Base-by-base conservation (phyloP, 2,329 filamentous ascomycete genomes). In the Sporothrix schenckii region DNA sequence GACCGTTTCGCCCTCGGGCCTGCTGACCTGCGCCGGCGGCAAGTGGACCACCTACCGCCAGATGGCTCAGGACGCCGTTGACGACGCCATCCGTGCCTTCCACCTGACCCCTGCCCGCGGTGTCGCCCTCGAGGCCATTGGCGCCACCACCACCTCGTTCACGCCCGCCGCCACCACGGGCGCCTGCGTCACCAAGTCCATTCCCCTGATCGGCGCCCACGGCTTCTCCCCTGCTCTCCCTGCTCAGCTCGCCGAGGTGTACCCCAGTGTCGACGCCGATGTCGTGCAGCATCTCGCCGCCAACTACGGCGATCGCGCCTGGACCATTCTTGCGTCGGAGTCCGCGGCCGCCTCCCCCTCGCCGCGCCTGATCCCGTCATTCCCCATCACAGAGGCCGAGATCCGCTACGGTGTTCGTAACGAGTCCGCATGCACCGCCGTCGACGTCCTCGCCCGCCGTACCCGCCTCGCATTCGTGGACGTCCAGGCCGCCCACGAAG, bases 41-140 rank as follows among this genome's bases (percentile, higher is more conserved):
- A 95, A 94, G 81, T 94, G 92, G 92, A 95, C 92, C 6, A 95
- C 92, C 13, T 95, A 94, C 81, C 90, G 92, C 69, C 91, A 94
- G 78, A 95, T 95, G 92, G 90, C 92, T 68, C 91, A 95, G 79
- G 91, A 94, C 76, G 91, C 91, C 63, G 92, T 95, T 72, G 91
- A 94, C 77, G 89, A 92, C 76, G 92, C 92, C 39, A 85, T 94
- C 80, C 82, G 85, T 72, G 83, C 86, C 66, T 93, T 92, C 78
- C 78, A 82, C 52, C 84, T 94, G 39, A 79, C 82, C 66, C 81
- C 90, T 5, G 79, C 80, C 14, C 56, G n/a, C 19, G 39, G 61
- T 1, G 21, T 66, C 21, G 79, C 84, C 27, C 61, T 74, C 41
- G 10, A 69, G 16, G n/a, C 54, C 66, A 34, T 72, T 11, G 65